Base-by-base conservation (phyloP, 176 grass and related monocot species). In the Alopecurus myosuroides region DNA sequence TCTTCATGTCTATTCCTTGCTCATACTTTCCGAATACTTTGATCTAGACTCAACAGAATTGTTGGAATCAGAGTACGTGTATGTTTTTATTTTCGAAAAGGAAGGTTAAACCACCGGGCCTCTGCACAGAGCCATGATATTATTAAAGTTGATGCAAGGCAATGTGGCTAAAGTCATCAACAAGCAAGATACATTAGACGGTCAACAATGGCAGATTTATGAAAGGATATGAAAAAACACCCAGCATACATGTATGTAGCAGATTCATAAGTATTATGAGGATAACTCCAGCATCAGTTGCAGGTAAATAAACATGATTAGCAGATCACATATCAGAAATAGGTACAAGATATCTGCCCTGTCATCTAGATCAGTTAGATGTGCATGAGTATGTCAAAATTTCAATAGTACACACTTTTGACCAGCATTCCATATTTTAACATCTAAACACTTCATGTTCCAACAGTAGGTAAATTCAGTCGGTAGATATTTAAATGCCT, bases 371-470 rank as follows among this genome's bases (percentile, higher is more conserved):
- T 83, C 14, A 67, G 48, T 86, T 90, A 56, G 45, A 46, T 58
- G 37, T 80, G 71, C 31, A 49, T 0, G 52, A 9, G 71, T 75
- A 74, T 25, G 77, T 89, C 35, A 15, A 85, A 15, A 44, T 69
- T 81, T 85, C 14, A 25, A 75, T 89, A 46, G 17, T 46, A 76
- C 73, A 76, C 73, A 85, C 48, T 85, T 80, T 55, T 68, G 74
- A 79, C n/a, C 75, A 87, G 46, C 30, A 67, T 77, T 74, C 58
- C 17, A 76, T 81, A 85, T 76, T 69, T 63, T 79, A 69, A 46
- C 17, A 81, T 65, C 60, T 57, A 20, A 51, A 70, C 26, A 70
- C 35, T 65, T 83, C 65, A 45, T 7, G 41, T 46, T 84, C 42
- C 58, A 51, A 62, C n/a, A 73, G 70, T 26, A 48, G 37, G 15